Percentiles rank a stretch among this genome's conserved stretches.
Evolutionary conservation across 1,139 yeast species (phyloP).

Genomic region (Nadsonia commutata): DNA sequence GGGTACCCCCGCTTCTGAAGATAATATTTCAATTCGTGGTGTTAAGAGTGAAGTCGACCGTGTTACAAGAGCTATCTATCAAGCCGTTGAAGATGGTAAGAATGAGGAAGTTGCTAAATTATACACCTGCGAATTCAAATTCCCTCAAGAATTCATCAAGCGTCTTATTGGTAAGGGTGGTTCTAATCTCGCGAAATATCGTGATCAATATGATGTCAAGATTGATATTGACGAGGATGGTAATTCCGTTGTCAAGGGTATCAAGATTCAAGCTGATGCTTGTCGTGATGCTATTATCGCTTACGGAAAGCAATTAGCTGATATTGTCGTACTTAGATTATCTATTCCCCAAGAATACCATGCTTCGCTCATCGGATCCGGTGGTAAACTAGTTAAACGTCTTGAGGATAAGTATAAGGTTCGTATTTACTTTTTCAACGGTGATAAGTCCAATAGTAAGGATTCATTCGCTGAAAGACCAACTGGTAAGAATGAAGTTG

Average conservation of each 20-base stretch:
- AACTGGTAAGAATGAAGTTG: conserved; percentile 40
- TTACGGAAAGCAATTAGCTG: conserved; percentile 67
- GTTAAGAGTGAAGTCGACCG: conserved; percentile 39
- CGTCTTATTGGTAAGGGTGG: conserved; percentile 89
- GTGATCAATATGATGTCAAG: conserved; percentile 67
- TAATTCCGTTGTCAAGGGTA: conserved; percentile 53
- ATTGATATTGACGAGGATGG: conserved; percentile 57
- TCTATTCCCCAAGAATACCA: conserved; percentile 68
- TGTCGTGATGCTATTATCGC: conserved; percentile 47
- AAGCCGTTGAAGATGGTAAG: conserved; percentile 47
- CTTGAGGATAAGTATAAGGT: conserved; percentile 84
- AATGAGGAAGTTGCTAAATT: conserved; percentile 46
- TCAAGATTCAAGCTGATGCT: conserved; percentile 64
- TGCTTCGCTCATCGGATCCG: conserved; percentile 70
- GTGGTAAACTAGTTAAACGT: conserved; percentile 69
- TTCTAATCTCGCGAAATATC: conserved; percentile 47
- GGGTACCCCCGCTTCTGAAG: conserved; percentile 25
- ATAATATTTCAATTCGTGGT: conserved; percentile 47
- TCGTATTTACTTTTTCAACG: conserved; percentile 55
- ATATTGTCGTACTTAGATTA: conserved; percentile 52
- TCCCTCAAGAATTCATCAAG: conserved; percentile 56
- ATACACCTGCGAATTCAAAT: conserved; percentile 38
- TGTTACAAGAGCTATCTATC: conserved; percentile 38
- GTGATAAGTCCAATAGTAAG: conserved; percentile 25
- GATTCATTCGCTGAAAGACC: conserved; percentile 13